These are phyloP conservation scores for Xylariaceae sp. DNA, from an alignment of 2,329 filamentous ascomycete species.

Conservation along the genomic window DNA sequence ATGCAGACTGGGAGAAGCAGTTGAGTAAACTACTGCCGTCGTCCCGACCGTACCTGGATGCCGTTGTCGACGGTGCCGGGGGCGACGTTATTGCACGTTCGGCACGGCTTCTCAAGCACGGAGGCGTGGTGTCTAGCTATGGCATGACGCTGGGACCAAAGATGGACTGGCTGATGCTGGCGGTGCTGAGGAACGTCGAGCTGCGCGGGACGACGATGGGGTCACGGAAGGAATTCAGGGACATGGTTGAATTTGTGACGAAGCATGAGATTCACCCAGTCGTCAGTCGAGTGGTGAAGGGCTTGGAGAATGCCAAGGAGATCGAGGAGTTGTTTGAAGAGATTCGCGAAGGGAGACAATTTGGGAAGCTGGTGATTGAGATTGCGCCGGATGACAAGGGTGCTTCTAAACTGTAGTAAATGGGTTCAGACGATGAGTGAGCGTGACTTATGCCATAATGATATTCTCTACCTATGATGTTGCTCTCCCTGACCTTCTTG, in stretches of 20 bases:
- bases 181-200: constrained; percentile 82
- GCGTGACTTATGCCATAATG: no score
- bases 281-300: constrained; percentile 67
- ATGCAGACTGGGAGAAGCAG: constrained; percentile 74
- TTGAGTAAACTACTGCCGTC: constrained; percentile 56
- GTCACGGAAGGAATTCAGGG: constrained; percentile 78
- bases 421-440: not conserved
- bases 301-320: constrained; percentile 68
- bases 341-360: constrained; percentile 79
- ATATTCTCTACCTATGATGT: no score
- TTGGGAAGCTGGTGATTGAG: constrained; percentile 86
- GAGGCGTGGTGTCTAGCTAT: constrained; percentile 80
- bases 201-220: constrained; percentile 87
- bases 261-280: constrained; percentile 69
- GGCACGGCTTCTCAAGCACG: constrained; percentile 65
- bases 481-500: no score
- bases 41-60: constrained; percentile 66
- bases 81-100: constrained; percentile 69
- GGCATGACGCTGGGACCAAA: constrained; percentile 85
- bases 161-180: constrained; percentile 81
- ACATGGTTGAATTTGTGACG: constrained; percentile 80
- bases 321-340: constrained; percentile 81
- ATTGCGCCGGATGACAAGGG: constrained; percentile 39
- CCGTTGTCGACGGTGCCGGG: constrained; percentile 85
- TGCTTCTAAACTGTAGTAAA: constrained; percentile 40